Base-by-base conservation (phyloP, 768 basidiomycete genomes). In the Trametes cingulata region DNA sequence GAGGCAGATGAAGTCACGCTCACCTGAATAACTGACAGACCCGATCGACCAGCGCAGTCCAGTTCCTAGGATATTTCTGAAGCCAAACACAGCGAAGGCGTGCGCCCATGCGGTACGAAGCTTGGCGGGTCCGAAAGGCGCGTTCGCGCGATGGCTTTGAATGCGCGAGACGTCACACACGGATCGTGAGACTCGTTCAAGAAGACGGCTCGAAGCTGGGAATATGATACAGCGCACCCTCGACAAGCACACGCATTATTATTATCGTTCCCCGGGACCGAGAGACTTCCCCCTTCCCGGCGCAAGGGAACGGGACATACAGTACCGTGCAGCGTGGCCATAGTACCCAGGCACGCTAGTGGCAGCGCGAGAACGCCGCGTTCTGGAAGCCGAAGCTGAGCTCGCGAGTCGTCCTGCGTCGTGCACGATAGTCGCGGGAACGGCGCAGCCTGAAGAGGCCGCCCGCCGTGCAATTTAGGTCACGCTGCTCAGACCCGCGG, bases 391-490 rank as follows among this genome's bases (percentile, higher is more conserved):
- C 45, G 45, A 57, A 54, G 52, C 42, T 40, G 9, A 35, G 19
- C 35, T 20, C 29, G 29, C 29, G 35, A 45, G 46, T 43, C 25
- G 33, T 19, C n/a, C 47, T n/a, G 37, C 36, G 17, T 6, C 51
- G 19, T 48, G 50, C 61, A 62, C 61, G 61, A 52, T 57, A 6
- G 50, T 62, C 61, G 61, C 61, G 61, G 46, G 61, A 62, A 46
- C 45, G 13, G 48, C 20, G 24, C 47, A 41, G n/a, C 56, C 47
- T 37, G 24, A 40, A 55, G 46, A 22, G 48, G 52, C 12, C 20
- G 37, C 35, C n/a, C 51, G 41, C 51, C 24, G 24, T 37, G 43
- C 58, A 46, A 52, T 52, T 19, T 37, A 48, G 46, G 55, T 48
- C 55, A 56, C 37, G 56, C 56, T 42, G 56, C 22, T 49, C 60